Conservation (phyloP, 495 filamentous ascomycete species). For the Aspergillus egyptiacus region DNA sequence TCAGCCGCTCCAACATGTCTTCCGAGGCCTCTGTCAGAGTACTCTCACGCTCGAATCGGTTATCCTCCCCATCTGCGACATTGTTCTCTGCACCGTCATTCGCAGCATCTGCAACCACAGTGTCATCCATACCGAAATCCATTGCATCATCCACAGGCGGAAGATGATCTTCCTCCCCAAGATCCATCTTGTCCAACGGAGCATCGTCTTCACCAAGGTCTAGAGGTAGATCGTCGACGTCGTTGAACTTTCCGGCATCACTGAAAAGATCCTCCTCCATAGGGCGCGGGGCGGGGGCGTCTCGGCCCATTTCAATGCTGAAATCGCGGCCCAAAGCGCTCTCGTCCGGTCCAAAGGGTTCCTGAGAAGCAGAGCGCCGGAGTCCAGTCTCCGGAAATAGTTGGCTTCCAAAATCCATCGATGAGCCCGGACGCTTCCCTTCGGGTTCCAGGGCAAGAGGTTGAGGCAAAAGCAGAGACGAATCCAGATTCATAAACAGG, state of each 20-base stretch:
- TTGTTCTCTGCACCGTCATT: too few species aligned
- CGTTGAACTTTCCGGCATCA: conserved; percentile 51
- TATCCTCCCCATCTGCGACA: conserved; percentile 52
- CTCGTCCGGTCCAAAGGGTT: conserved; percentile 47
- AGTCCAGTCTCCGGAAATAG: conserved; percentile 59
- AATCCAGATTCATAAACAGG: conserved; percentile 68
- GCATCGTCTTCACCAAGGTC: conserved; percentile 51
- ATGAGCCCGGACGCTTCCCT: conserved; percentile 47
- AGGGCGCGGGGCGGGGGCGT: conserved; percentile 58
- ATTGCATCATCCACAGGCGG: conserved; percentile 39
- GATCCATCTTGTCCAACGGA: conserved; percentile 38
- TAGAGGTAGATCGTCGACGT: conserved; percentile 39
- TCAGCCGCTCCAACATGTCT: conserved; percentile 53
- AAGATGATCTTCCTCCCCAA: conserved; percentile 28
- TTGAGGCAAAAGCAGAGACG: conserved; percentile 67
- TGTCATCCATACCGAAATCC: conserved; percentile 42
- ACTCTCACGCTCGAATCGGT: conserved; percentile 54
- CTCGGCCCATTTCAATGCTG: conserved; percentile 80
- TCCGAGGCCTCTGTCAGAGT: conserved; percentile 35
- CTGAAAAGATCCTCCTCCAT: conserved; percentile 70
- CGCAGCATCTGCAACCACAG: conserved; percentile 49
- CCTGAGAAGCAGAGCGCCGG: conserved; percentile 45
- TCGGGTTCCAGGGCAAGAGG: conserved; percentile 53
- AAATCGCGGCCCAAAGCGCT: conserved; percentile 45
- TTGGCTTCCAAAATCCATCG: conserved; percentile 59